These are phyloP conservation scores for Calonectria pauciramosa DNA, from an alignment of 2,329 filamentous ascomycete genomes.

Conservation along the genomic window DNA sequence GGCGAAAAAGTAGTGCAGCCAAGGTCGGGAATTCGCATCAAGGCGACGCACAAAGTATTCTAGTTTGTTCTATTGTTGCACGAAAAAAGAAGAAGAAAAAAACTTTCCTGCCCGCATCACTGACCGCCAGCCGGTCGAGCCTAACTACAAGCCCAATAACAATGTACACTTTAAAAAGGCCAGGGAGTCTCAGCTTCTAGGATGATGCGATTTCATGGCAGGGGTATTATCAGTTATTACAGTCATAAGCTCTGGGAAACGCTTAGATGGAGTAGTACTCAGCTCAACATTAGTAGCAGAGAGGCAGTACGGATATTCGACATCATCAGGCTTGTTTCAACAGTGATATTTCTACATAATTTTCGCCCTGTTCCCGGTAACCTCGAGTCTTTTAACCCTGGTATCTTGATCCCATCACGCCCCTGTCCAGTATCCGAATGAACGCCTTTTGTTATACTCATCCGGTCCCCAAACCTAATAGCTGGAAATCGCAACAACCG, in stretches of 20 bases:
- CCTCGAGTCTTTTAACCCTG: slow-evolving; percentile 2
- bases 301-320: background rate
- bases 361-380: background rate
- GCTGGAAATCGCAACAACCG: background rate
- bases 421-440: background rate
- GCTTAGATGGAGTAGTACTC: background rate
- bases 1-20: background rate
- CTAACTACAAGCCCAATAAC: background rate
- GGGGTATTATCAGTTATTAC: background rate
- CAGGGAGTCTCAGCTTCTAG: background rate
- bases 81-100: background rate
- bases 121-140: too few species aligned
- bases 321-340: background rate
- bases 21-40: background rate
- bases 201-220: background rate
- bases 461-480: background rate
- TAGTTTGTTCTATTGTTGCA: background rate
- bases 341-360: background rate
- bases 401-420: slow-evolving; percentile 2
- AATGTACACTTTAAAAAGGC: background rate
- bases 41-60: background rate
- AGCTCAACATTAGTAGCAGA: background rate
- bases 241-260: background rate
- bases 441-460: background rate
- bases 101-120: background rate